Conservation (phyloP, 257 asterid genomes). For the Vinca minor region DNA sequence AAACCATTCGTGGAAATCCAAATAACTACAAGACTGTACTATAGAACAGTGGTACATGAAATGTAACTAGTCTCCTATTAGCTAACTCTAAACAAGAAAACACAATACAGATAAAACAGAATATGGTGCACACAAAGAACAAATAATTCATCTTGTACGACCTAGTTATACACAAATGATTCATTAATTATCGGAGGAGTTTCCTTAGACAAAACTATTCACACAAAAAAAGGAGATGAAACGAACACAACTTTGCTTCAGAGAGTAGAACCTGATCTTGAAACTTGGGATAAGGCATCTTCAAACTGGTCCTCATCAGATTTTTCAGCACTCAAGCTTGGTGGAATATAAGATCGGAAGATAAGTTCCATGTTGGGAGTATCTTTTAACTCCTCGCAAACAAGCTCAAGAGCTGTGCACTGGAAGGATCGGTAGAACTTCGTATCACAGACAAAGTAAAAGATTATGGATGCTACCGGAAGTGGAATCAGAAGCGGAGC, state of each 20-base stretch:
- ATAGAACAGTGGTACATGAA: background rate
- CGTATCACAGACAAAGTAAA: conserved; percentile 31
- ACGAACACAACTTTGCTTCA: background rate
- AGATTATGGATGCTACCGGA: conserved; percentile 44
- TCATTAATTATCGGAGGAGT: background rate
- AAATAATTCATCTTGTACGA: background rate
- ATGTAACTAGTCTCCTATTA: background rate
- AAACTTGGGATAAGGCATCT: conserved; percentile 56
- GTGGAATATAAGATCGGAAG: conserved; percentile 60
- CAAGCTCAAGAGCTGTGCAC: conserved; percentile 63
- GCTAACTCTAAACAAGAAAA: background rate
- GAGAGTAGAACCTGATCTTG: conserved; percentile 33
- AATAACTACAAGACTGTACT: background rate
- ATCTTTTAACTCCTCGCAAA: conserved; percentile 54
- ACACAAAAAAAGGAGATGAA: background rate
- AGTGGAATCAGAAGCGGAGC: conserved; percentile 52
- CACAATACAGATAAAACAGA: background rate
- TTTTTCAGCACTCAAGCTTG: conserved; percentile 58
- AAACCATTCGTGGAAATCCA: too few relatives aligned
- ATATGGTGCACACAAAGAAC: background rate
- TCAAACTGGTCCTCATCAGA: conserved; percentile 56
- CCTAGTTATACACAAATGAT: conserved; percentile 6
- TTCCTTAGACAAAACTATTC: background rate
- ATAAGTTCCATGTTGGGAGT: conserved; percentile 55
- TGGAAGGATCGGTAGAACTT: conserved; percentile 61